Conservation (phyloP, 805 yeast genomes). For the Lipomyces orientalis region DNA sequence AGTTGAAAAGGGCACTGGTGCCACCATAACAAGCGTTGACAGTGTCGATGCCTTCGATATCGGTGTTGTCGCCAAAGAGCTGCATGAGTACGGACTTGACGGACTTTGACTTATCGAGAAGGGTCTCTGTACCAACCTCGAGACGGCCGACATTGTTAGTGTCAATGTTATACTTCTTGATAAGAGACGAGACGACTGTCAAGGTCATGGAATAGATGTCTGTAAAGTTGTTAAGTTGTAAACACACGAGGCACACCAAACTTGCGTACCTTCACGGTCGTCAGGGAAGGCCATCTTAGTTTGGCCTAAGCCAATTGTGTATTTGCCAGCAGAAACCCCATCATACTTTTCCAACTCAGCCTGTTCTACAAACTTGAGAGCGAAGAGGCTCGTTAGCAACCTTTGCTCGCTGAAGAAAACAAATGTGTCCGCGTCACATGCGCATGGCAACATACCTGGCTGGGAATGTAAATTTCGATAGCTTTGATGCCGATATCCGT, state of each 20-base stretch:
- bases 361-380: constrained; percentile 72
- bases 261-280: constrained; percentile 70
- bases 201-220: constrained; percentile 94
- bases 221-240: constrained; percentile 10
- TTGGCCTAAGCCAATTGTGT: constrained; percentile 98
- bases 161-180: constrained; percentile 83
- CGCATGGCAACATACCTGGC: constrained; percentile 55
- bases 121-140: constrained; percentile 98
- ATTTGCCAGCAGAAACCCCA: constrained; percentile 90
- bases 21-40: constrained; percentile 99
- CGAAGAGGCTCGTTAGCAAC: constrained; percentile 4
- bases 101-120: constrained; percentile 94
- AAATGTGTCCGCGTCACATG: background rate
- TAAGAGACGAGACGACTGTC: constrained; percentile 79
- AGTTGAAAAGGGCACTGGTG: constrained; percentile 90
- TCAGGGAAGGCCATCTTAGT: constrained; percentile 97
- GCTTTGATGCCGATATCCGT: constrained; percentile 96
- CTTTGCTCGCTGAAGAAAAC: background rate
- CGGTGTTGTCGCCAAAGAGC: constrained; percentile 84
- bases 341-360: constrained; percentile 83
- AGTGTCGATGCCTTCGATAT: constrained; percentile 95
- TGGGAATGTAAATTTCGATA: constrained; percentile 88
- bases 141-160: constrained; percentile 83
- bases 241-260: background rate
- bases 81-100: constrained; percentile 96